Percentiles rank a stretch among this genome's conserved stretches.
Evolutionary conservation across 2,329 filamentous ascomycete species (phyloP).

Genomic region (Colletotrichum liaoningense): DNA sequence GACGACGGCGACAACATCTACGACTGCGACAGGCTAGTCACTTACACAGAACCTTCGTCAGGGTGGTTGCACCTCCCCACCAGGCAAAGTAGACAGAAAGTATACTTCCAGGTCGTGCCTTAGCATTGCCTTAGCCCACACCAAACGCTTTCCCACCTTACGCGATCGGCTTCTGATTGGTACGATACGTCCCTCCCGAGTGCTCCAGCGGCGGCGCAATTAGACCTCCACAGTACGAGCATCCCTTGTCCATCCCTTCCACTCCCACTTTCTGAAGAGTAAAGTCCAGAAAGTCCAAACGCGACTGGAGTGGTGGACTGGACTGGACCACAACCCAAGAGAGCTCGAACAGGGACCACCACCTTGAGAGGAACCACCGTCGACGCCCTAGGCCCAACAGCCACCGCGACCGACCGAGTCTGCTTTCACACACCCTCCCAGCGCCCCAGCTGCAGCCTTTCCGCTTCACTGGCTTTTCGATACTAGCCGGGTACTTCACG

Average conservation of each 20-base stretch:
- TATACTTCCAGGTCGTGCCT: conserved; percentile 11
- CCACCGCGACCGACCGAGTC: conserved; percentile 1
- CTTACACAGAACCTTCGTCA: conserved; percentile 26
- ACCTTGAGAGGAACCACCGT: conserved; percentile 21
- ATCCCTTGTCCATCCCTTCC: conserved; percentile 28
- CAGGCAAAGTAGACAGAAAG: conserved; percentile 20
- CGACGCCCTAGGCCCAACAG: conserved; percentile 22
- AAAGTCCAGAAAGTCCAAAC: conserved; percentile 26
- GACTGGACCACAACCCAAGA: conserved; percentile 19
- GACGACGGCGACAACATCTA: background rate
- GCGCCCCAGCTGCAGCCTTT: background rate
- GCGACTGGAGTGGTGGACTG: conserved; percentile 19
- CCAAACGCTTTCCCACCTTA: conserved; percentile 37
- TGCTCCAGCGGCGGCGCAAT: conserved; percentile 33
- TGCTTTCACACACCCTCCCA: background rate
- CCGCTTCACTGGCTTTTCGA: background rate
- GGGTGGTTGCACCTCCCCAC: conserved; percentile 25
- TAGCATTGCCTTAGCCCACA: conserved; percentile 21
- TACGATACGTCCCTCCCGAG: conserved; percentile 41
- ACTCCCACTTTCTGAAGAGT: conserved; percentile 4
- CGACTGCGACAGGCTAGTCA: conserved; percentile 13
- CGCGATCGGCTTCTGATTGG: conserved; percentile 48
- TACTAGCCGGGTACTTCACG: background rate
- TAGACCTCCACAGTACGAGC: conserved; percentile 25
- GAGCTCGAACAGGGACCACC: conserved; percentile 26